phyloP scores from a whole-genome alignment of 805 yeast genomes.

The Monosporozyma servazzii region DNA sequence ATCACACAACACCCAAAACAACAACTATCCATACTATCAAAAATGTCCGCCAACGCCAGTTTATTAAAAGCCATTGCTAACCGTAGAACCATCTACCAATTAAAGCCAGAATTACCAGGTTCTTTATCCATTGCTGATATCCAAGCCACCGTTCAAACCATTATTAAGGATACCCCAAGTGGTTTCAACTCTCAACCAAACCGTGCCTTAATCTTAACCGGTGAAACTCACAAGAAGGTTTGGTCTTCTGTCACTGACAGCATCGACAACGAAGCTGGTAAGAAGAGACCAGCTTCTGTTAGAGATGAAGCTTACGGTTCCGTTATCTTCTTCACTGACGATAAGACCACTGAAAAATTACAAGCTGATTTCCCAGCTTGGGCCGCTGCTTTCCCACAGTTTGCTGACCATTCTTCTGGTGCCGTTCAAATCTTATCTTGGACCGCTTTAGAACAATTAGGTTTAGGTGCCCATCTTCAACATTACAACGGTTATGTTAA shows the following conservation, averaged over 20 bases:
- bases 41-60: conserved; percentile 9
- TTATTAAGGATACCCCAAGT: conserved; percentile 43
- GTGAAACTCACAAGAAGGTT: conserved; percentile 36
- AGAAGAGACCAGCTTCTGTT: conserved; percentile 35
- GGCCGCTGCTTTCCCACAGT: conserved; percentile 39
- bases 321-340: conserved; percentile 41
- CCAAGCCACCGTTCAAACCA: conserved; percentile 33
- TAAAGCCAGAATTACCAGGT: conserved; percentile 37
- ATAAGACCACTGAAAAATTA: conserved; percentile 31
- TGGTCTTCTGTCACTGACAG: conserved; percentile 37
- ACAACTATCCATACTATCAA: neutral
- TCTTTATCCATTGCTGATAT: conserved; percentile 35
- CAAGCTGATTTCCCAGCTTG: conserved; percentile 37
- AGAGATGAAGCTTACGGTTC: conserved; percentile 42
- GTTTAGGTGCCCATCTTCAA: conserved; percentile 44
- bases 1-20: neutral
- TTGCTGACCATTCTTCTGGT: conserved; percentile 40
- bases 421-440: conserved; percentile 43
- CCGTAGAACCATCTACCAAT: conserved; percentile 42
- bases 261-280: conserved; percentile 31
- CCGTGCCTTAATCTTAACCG: conserved; percentile 40
- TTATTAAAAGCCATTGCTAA: conserved; percentile 21
- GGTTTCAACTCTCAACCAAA: conserved; percentile 43
- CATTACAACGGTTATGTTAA: conserved; percentile 42
- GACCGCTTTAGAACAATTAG: conserved; percentile 38